Evolutionary conservation across 345 rosid species (phyloP), one percentile per base, ranked within the genome.

Genomic region (Gossypium anomalum): DNA sequence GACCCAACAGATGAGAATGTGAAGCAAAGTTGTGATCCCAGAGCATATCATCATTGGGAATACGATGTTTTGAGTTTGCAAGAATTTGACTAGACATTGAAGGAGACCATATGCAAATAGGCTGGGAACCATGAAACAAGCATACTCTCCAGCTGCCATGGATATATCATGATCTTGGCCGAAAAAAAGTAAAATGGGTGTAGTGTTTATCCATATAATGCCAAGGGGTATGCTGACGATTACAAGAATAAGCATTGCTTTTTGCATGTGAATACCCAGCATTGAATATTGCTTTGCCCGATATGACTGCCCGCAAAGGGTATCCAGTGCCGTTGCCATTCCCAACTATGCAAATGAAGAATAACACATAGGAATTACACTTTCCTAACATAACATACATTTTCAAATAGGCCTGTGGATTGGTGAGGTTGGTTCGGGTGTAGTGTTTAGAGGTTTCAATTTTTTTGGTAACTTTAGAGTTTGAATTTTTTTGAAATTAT

Each of bases 251-350:
- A 90, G 13, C 85, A 92, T 89, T 52, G 93, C 95, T 82, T 93
- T 83, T 76, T 91, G 98, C 86, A 70, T 85, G 77, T 90, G 91
- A 68, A 91, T 80, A 9, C 95, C 91, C 4, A 93, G 79, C 89
- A 86, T 76, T 25, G 76, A 84, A 73, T 87, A 84, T 80, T 84
- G 93, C 78, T 82, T 86, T 29, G 95, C 98, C 73, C 98, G 97
- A 68, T 82, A 91, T 2, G 98, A 84, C 70, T 93, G 97, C 0
- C 98, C 97, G 58, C 92, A 90, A 16, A 89, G 86, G n/a, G 98
- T 93, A 13, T 93, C 94, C 38, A 93, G 82, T 0, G 97, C 94
- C 76, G 92, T 86, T 75, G 93, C 89, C 90, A 90, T 87, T 79
- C 97, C 97, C 84, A 81, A 25, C 98, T 90, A 63, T 60, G 79